Conservation (phyloP, 2,329 filamentous ascomycete species). For the Alternaria burnsii region DNA sequence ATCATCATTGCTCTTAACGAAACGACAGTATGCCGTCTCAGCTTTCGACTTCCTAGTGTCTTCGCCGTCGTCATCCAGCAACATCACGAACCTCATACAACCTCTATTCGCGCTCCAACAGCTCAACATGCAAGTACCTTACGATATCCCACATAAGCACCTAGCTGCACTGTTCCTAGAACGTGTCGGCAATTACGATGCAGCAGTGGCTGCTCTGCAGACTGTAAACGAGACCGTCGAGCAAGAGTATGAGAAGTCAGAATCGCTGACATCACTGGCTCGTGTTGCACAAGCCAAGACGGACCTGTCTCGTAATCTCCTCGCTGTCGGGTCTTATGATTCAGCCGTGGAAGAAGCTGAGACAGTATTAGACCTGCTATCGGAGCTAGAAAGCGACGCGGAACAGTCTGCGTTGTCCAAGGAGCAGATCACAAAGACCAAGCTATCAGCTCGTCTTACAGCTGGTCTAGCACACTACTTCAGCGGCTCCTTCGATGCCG, state of each 20-base stretch:
- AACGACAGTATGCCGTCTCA: conserved; percentile 80
- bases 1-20: conserved; percentile 74
- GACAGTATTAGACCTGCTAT: conserved; percentile 78
- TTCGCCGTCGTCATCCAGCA: conserved; percentile 59
- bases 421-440: conserved; percentile 72
- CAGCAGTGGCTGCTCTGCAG: conserved; percentile 71
- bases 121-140: conserved; percentile 73
- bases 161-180: conserved; percentile 83
- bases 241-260: conserved; percentile 82
- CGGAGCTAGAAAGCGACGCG: conserved; percentile 65
- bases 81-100: conserved; percentile 74
- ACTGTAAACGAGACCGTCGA: conserved; percentile 76
- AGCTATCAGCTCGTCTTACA: conserved; percentile 85
- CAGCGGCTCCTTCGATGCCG: conserved; percentile 68
- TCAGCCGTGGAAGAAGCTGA: conserved; percentile 82
- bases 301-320: conserved; percentile 83
- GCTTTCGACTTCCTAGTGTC: conserved; percentile 82
- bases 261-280: conserved; percentile 76
- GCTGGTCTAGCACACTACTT: conserved; percentile 85
- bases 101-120: conserved; percentile 90
- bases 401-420: conserved; percentile 64
- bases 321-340: conserved; percentile 72
- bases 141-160: conserved; percentile 77
- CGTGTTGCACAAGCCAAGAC: conserved; percentile 84
- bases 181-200: conserved; percentile 72